Base-by-base conservation (phyloP, 2,329 filamentous ascomycete genomes). In the Cryphonectria carpinicola region DNA sequence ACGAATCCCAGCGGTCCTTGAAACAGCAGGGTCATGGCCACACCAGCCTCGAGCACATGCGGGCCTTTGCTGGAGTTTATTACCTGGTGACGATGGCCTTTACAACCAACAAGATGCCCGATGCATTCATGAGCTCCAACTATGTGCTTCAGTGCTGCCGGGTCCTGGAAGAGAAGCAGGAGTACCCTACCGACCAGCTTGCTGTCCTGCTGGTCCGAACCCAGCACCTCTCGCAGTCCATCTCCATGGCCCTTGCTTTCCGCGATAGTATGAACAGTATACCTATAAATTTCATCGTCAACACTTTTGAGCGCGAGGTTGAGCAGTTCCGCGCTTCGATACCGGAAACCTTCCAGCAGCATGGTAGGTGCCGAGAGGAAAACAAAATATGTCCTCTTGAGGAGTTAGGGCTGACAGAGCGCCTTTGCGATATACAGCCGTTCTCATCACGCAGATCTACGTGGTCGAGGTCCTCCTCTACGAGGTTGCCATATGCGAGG, bases 61-160 rank as follows among this genome's bases (percentile, higher is more conserved):
- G 85, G 61, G 83, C 84, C 0, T 86, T 84, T 74, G 80, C 81
- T 0, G 85, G 84, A 2, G 84, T 83, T 4, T 87, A 85, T 70
- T 87, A 87, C 68, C 74, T 87, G 4, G 84, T 85, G 41, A 84
- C 84, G 8, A 74, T 84, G 84, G 73, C 76, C 11, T 80, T 79
- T 61, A 76, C 78, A 1, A 79, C 79, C 8, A 79, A 77, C 74
- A 86, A 86, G 73, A 81, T 82, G 25, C 81, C 82, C 0, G 85
- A 87, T 73, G 80, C 81, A 0, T 79, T 87, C 65, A 84, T 86
- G 82, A 82, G 82, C 73, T 83, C 83, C 0, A 76, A 79, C 1
- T 81, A 83, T 52, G 76, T 86, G 0, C 82, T 85, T 25, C 77
- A 75, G 0, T 86, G 82, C 76, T 84, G 81, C 76, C 78, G 75